These are phyloP conservation scores for Pichia ethanolica DNA, from an alignment of 805 yeast species.

Conservation along the genomic window DNA sequence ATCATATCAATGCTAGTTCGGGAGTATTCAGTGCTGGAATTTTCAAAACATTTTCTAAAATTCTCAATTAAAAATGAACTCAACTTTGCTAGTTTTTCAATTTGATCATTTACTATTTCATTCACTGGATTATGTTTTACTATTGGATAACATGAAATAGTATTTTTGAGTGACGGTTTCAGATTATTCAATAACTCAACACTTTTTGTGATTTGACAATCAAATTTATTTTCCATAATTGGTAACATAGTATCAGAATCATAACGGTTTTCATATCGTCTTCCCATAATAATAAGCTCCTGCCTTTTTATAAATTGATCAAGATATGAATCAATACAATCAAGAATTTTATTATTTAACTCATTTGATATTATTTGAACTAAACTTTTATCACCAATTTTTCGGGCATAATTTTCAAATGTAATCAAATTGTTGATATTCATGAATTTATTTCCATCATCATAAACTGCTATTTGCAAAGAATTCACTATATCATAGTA, in stretches of 20 bases:
- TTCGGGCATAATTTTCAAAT: constrained; percentile 4
- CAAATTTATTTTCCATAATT: neutral
- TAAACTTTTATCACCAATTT: neutral
- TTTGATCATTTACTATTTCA: constrained; percentile 40
- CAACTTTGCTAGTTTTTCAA: neutral
- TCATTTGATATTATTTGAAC: neutral
- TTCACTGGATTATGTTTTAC: constrained; percentile 39
- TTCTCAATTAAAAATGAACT: neutral
- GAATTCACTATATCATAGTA: constrained; percentile 4
- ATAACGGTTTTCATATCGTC: constrained; percentile 4
- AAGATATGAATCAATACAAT: neutral
- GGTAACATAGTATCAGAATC: neutral
- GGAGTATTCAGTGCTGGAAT: neutral
- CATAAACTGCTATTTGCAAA: neutral
- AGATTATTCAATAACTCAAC: no score
- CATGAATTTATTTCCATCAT: neutral
- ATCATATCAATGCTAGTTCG: constrained; percentile 7
- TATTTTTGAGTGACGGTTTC: neutral
- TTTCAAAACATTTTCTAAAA: neutral
- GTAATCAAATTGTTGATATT: neutral
- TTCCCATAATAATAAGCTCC: neutral
- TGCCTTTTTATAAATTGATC: neutral
- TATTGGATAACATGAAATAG: constrained; percentile 39
- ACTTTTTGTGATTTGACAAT: neutral
- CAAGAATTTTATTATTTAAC: constrained; percentile 9